These are phyloP conservation scores for Cruciata laevipes DNA, from an alignment of 257 asterid genomes.

Conservation along the genomic window DNA sequence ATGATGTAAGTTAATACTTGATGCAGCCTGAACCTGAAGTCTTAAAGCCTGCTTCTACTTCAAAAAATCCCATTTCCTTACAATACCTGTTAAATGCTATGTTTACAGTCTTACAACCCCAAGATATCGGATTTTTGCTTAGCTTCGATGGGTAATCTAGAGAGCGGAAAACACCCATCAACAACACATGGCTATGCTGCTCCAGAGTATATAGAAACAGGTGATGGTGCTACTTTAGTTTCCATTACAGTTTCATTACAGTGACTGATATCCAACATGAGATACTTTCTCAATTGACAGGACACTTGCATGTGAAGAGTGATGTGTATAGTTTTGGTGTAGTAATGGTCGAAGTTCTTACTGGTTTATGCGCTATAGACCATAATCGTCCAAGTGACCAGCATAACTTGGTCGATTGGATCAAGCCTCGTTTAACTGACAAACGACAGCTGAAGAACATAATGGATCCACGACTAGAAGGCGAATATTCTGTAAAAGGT, in stretches of 20 bases:
- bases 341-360: slow-evolving; percentile 53
- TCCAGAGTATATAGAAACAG: slow-evolving; percentile 59
- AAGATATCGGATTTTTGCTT: slow-evolving; percentile 63
- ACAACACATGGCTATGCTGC: slow-evolving; percentile 60
- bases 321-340: slow-evolving; percentile 70
- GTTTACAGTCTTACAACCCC: slow-evolving; percentile 46
- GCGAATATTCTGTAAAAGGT: slow-evolving; percentile 45
- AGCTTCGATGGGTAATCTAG: slow-evolving; percentile 47
- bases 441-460: slow-evolving; percentile 37
- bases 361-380: slow-evolving; percentile 47
- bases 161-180: slow-evolving; percentile 42
- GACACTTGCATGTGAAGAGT: slow-evolving; percentile 51
- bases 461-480: slow-evolving; percentile 49
- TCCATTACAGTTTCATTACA: background rate
- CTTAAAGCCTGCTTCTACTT: too few species aligned
- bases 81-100: too few species aligned
- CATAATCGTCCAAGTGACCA: slow-evolving; percentile 31
- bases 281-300: slow-evolving; percentile 19
- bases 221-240: slow-evolving; percentile 16
- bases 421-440: slow-evolving; percentile 41
- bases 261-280: background rate
- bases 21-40: too few species aligned
- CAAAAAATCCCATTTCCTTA: too few species aligned
- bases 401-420: slow-evolving; percentile 45
- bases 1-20: slow-evolving; percentile 34